These are phyloP conservation scores for Papilionanthe hybrid DNA, from an alignment of 116 monocot species.

Conservation along the genomic window DNA sequence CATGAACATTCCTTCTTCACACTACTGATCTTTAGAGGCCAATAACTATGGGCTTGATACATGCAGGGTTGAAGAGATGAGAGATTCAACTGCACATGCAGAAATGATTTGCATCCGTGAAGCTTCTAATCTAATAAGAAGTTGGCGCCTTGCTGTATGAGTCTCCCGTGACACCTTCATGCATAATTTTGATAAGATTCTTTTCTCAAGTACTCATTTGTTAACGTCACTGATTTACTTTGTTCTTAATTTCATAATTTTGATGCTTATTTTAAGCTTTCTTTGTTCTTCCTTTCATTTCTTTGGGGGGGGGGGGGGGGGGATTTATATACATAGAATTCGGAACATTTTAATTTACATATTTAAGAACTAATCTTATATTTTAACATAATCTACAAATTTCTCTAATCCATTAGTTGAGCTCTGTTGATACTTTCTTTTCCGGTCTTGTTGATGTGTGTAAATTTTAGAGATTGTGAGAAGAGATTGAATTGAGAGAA, in stretches of 20 bases:
- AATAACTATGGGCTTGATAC: slow-evolving; percentile 6
- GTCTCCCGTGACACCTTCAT: not conserved
- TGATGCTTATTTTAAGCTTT: not conserved
- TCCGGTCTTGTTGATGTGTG: no score
- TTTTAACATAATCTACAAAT: no score
- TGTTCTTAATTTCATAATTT: no score
- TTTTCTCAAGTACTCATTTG: not conserved
- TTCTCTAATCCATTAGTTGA: no score
- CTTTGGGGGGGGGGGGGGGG: no score
- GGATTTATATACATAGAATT: no score
- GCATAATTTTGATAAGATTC: not conserved
- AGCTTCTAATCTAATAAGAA: slow-evolving; percentile 71
- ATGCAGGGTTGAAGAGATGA: slow-evolving; percentile 75
- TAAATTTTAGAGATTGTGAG: no score
- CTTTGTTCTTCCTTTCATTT: not conserved
- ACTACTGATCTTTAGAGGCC: not conserved
- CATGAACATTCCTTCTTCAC: not conserved
- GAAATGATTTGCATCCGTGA: slow-evolving; percentile 94
- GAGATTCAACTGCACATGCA: slow-evolving; percentile 97
- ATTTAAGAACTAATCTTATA: no score
- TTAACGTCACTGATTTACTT: not conserved
- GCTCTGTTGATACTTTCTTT: no score
- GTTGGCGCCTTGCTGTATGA: slow-evolving; percentile 66
- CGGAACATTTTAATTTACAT: no score
- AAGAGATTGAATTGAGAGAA: no score